Base-by-base conservation (phyloP, 148 eudicot species). In the Rhododendron vialii region DNA sequence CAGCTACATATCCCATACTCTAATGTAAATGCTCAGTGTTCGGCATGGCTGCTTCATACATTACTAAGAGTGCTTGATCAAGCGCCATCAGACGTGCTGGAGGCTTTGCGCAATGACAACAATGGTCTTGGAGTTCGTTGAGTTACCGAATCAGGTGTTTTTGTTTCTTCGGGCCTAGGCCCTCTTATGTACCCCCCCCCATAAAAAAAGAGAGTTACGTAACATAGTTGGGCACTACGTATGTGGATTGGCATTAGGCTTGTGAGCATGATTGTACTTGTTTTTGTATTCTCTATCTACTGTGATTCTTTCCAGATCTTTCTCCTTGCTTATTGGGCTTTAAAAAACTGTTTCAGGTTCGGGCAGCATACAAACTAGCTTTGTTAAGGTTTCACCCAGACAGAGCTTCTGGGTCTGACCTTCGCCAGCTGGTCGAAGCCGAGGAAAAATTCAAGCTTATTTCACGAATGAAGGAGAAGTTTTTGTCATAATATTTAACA, bases 371-470 rank as follows among this genome's bases (percentile, higher is more conserved):
- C 59, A 97, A 94, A 90, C 84, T 90, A 83, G 99, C 99, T 1
- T 89, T 94, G 85, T 85, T 97, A 48, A 92, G 89, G 63, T 97
- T 94, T 87, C 98, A 97, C 85, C 99, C 99, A 2, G 99, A 97
- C 80, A 92, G 99, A 85, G 89, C 93, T 85, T 87, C 91, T 71
- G 84, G 88, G 88, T 90, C 93, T 47, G 96, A 94, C 84, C 83
- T 95, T 86, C 94, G 95, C 7, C 92, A 90, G 87, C 96, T 93
- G 85, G 98, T 97, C 73, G 99, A 97, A 91, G 94, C 99, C 0
- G 99, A 97, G 90, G 99, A 97, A 88, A 97, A 91, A 78, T 97
- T 97, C 89, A 97, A 97, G 91, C 95, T 97, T 85, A 93, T 97
- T 41, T 90, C 92, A 55, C 94, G 93, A 85, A 93, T 97, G 94